These are phyloP conservation scores for Oidiodendron maius DNA, from an alignment of 495 filamentous ascomycete species.

Conservation along the genomic window DNA sequence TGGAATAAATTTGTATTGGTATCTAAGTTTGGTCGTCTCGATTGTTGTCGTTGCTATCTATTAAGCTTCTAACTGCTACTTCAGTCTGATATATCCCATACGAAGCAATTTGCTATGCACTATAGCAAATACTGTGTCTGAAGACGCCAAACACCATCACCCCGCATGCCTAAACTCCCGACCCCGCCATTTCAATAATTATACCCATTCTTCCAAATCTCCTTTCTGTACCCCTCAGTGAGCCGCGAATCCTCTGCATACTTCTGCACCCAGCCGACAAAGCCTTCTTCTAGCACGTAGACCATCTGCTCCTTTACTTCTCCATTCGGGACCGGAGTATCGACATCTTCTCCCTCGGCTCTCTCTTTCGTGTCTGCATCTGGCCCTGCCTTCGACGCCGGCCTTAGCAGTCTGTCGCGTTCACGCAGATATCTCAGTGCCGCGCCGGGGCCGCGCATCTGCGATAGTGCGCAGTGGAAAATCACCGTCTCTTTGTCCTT, in stretches of 20 bases:
- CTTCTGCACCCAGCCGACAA: slow-evolving; percentile 86
- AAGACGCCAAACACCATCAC: no score
- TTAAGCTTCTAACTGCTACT: no score
- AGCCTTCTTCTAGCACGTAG: slow-evolving; percentile 77
- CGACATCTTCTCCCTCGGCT: slow-evolving; percentile 34
- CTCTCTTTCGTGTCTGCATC: slow-evolving; percentile 25
- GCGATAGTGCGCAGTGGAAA: slow-evolving; percentile 93
- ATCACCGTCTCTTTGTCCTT: slow-evolving; percentile 75
- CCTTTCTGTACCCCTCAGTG: slow-evolving; percentile 79
- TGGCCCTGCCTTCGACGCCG: slow-evolving; percentile 8
- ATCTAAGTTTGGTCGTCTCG: no score
- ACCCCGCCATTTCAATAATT: no score
- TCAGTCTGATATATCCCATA: no score
- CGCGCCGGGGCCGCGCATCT: slow-evolving; percentile 74
- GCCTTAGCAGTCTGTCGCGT: slow-evolving; percentile 41
- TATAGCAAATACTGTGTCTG: no score
- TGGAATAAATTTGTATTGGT: no score
- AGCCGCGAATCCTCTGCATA: slow-evolving; percentile 74
- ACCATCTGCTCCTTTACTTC: slow-evolving; percentile 54
- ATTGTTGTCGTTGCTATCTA: no score
- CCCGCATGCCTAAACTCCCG: no score
- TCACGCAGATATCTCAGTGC: slow-evolving; percentile 65
- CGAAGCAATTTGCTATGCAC: no score
- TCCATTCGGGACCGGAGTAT: slow-evolving; percentile 9
- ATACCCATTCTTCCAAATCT: slow-evolving; percentile 73